These are phyloP conservation scores for Aegilops tauschii DNA, from an alignment of 176 grass and related monocot genomes.

Conservation along the genomic window DNA sequence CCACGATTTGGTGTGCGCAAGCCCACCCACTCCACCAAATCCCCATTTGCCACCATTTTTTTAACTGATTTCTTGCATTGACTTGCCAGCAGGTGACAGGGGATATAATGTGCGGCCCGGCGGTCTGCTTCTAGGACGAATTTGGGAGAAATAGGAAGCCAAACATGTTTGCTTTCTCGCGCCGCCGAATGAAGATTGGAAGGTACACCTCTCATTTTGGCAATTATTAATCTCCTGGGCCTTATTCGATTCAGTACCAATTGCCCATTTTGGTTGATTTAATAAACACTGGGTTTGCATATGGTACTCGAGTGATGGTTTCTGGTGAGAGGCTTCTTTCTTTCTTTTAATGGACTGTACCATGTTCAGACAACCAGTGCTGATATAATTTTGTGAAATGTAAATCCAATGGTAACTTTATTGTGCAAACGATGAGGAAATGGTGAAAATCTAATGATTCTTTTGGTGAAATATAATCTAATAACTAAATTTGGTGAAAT, in stretches of 20 bases:
- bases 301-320: neutral
- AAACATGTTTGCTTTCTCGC: conserved; percentile 92
- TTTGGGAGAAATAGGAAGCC: conserved; percentile 20
- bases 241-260: neutral
- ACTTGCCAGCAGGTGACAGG: conserved; percentile 16
- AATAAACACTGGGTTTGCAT: neutral
- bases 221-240: neutral
- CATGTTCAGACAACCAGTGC: neutral
- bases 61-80: neutral
- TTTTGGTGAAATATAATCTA: too few relatives aligned
- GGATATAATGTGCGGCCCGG: neutral
- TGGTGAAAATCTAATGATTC: neutral
- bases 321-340: neutral
- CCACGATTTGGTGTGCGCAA: conserved; percentile 27
- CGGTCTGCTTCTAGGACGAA: neutral
- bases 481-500: neutral
- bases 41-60: neutral
- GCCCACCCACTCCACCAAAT: conserved; percentile 15
- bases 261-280: neutral
- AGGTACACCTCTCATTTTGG: conserved; percentile 35
- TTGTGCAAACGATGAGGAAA: neutral
- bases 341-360: neutral
- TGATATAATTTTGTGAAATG: neutral
- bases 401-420: neutral
- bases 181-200: conserved; percentile 60